phyloP scores from a whole-genome alignment of 179 eudicot genomes.

The Carnegiea gigantea region DNA sequence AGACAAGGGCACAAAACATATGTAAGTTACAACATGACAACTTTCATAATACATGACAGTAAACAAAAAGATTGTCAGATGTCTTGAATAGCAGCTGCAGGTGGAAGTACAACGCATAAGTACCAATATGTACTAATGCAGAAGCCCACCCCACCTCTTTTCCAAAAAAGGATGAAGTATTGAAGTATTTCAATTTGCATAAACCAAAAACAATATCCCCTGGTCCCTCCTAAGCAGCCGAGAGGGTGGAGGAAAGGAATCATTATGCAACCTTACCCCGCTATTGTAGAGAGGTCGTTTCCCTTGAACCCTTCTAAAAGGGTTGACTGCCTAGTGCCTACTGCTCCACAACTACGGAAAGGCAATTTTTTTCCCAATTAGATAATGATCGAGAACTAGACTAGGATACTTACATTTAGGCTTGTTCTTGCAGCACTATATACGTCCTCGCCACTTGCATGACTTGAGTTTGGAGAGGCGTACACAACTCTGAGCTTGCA shows the following conservation, averaged over 20 bases:
- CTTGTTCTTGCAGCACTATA: constrained; percentile 37
- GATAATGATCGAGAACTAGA: neutral
- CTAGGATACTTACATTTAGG: constrained; percentile 46
- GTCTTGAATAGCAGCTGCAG: neutral
- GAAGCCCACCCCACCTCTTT: neutral
- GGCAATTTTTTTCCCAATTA: neutral
- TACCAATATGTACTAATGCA: neutral
- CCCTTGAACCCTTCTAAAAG: neutral
- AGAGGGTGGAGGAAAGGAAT: neutral
- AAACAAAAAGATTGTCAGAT: neutral
- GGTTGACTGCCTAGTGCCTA: too few relatives aligned
- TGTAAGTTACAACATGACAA: constrained; percentile 7
- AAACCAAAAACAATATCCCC: neutral
- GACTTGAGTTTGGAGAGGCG: constrained; percentile 42
- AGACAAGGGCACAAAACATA: neutral
- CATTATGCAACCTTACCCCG: neutral
- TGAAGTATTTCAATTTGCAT: neutral
- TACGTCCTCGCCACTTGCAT: constrained; percentile 40
- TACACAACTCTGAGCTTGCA: constrained; percentile 81
- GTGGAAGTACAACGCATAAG: neutral
- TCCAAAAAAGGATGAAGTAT: neutral
- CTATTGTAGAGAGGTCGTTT: neutral
- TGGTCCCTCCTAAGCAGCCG: neutral
- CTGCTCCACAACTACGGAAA: neutral
- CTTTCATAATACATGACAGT: neutral